These are phyloP conservation scores for Phialophora tarda DNA, from an alignment of 2,329 filamentous ascomycete species.

Conservation along the genomic window DNA sequence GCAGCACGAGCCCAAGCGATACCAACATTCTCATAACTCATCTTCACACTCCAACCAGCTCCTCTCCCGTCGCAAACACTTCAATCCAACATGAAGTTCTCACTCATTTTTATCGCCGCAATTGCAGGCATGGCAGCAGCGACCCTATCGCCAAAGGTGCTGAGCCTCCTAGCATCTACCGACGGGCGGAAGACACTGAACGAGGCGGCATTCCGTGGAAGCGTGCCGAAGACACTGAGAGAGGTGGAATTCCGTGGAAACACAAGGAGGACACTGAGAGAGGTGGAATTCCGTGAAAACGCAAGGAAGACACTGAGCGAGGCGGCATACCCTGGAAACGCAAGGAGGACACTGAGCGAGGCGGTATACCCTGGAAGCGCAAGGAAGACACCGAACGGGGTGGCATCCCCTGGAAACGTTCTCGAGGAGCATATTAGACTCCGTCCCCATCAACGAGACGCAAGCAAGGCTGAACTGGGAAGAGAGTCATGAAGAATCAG, in stretches of 20 bases:
- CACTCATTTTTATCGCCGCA: conserved; percentile 8
- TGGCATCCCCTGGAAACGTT: background rate
- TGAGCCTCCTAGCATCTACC: conserved; percentile 13
- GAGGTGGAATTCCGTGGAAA: too few species aligned
- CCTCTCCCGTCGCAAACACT: too few species aligned
- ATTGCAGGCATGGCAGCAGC: conserved; percentile 2
- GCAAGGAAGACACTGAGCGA: background rate
- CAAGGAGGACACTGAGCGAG: background rate
- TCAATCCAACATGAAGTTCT: conserved; percentile 9
- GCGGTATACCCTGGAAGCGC: conserved; percentile 2
- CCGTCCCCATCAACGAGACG: background rate
- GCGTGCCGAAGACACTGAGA: background rate
- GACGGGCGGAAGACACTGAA: background rate
- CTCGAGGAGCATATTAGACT: background rate
- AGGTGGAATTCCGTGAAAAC: too few species aligned
- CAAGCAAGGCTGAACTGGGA: background rate
- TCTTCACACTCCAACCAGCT: background rate
- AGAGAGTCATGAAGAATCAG: background rate
- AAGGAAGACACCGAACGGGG: too few species aligned
- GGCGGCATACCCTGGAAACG: conserved; percentile 2
- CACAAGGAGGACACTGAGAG: too few species aligned
- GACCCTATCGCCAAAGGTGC: conserved; percentile 8
- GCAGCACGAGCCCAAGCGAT: background rate
- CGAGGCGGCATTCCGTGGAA: background rate
- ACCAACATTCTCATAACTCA: background rate